Conservation (phyloP, 805 yeast genomes). For the Saitoella complicata region DNA sequence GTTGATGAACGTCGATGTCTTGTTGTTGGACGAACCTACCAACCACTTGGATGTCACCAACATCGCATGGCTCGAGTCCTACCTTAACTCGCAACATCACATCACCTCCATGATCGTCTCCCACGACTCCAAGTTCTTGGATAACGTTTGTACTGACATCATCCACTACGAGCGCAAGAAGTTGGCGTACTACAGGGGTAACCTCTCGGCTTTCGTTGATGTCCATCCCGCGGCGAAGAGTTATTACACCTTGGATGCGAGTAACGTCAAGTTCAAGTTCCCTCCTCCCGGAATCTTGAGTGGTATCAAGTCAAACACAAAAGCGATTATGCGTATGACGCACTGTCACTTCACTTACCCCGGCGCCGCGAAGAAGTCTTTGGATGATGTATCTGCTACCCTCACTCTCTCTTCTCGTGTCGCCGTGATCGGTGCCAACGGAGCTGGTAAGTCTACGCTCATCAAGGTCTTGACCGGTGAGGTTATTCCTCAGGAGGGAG, state of each 20-base stretch:
- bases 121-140: slow-evolving; percentile 94
- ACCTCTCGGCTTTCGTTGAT: slow-evolving; percentile 78
- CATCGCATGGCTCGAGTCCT: slow-evolving; percentile 87
- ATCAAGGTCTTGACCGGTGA: slow-evolving; percentile 90
- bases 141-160: slow-evolving; percentile 89
- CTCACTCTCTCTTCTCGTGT: slow-evolving; percentile 90
- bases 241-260: slow-evolving; percentile 83
- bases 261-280: slow-evolving; percentile 90
- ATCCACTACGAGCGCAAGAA: slow-evolving; percentile 93
- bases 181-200: slow-evolving; percentile 90
- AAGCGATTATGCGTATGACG: slow-evolving; percentile 79
- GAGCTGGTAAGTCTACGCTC: slow-evolving; percentile 96
- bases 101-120: slow-evolving; percentile 92
- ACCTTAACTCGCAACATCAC: slow-evolving; percentile 61
- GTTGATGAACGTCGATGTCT: slow-evolving; percentile 92
- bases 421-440: slow-evolving; percentile 93
- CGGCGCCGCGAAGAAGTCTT: slow-evolving; percentile 71
- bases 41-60: slow-evolving; percentile 91
- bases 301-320: slow-evolving; percentile 90
- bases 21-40: slow-evolving; percentile 93
- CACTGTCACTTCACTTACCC: slow-evolving; percentile 83
- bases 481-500: slow-evolving; percentile 68
- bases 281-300: slow-evolving; percentile 95
- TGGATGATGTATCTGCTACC: slow-evolving; percentile 69
- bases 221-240: slow-evolving; percentile 92